Conservation (phyloP, 805 yeast species). For the Candida verbasci region DNA sequence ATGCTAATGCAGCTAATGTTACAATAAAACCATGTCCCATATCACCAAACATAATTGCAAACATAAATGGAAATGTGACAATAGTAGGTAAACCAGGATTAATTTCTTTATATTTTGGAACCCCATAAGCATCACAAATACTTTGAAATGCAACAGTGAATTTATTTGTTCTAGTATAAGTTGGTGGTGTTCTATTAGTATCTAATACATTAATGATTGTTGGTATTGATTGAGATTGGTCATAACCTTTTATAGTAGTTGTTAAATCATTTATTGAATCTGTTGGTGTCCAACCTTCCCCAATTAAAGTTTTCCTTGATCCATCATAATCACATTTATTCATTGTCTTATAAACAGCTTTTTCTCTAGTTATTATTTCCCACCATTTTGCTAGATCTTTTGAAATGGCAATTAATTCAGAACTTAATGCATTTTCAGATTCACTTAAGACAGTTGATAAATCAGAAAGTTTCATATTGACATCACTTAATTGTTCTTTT, state of each 20-base stretch:
- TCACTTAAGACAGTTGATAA: constrained; percentile 31
- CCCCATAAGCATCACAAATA: constrained; percentile 93
- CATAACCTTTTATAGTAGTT: constrained; percentile 58
- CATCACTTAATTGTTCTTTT: constrained; percentile 24
- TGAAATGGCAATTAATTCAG: constrained; percentile 78
- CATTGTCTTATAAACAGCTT: constrained; percentile 73
- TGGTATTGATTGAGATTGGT: constrained; percentile 47
- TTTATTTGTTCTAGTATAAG: constrained; percentile 90
- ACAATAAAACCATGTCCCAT: constrained; percentile 91
- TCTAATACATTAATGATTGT: constrained; percentile 53
- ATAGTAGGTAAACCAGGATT: constrained; percentile 95
- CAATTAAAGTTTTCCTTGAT: constrained; percentile 79
- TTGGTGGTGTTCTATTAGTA: constrained; percentile 88
- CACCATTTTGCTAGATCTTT: constrained; percentile 75
- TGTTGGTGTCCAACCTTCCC: constrained; percentile 96
- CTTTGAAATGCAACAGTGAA: constrained; percentile 90
- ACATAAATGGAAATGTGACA: constrained; percentile 96
- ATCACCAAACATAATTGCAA: constrained; percentile 99
- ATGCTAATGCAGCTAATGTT: constrained; percentile 62
- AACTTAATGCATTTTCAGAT: constrained; percentile 55
- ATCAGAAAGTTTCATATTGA: constrained; percentile 26
- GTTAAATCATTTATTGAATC: constrained; percentile 67
- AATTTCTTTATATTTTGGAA: constrained; percentile 89
- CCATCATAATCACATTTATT: constrained; percentile 78
- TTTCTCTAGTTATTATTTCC: constrained; percentile 60